Evolutionary conservation across 306 rosid species (phyloP).

Genomic region (Gastrolobium villosum): DNA sequence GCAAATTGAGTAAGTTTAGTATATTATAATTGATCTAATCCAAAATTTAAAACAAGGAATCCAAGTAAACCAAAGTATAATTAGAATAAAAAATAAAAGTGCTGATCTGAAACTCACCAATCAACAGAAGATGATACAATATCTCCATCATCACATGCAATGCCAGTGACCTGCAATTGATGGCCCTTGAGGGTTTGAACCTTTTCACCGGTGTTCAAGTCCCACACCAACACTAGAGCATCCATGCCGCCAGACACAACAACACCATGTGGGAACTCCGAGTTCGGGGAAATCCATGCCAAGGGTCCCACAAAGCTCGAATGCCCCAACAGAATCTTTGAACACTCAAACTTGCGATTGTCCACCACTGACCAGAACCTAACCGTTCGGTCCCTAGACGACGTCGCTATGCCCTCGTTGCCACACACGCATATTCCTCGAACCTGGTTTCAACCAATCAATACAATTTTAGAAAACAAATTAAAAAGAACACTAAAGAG

Average conservation of each 20-base stretch:
- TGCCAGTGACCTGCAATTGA: conserved; percentile 78
- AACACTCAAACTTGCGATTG: conserved; percentile 54
- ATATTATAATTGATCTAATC: neutral
- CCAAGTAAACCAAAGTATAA: neutral
- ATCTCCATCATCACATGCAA: conserved; percentile 76
- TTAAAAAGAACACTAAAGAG: neutral
- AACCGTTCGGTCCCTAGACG: conserved; percentile 86
- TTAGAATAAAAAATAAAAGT: neutral
- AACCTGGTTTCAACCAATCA: conserved; percentile 57
- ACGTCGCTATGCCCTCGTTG: conserved; percentile 78
- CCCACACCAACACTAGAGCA: conserved; percentile 86
- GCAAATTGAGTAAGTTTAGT: neutral
- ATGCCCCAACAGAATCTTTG: conserved; percentile 81
- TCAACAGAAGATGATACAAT: conserved; percentile 85
- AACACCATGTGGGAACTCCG: conserved; percentile 71
- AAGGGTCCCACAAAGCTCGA: conserved; percentile 93
- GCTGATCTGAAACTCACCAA: conserved; percentile 56
- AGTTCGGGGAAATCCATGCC: conserved; percentile 80
- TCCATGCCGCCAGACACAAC: conserved; percentile 96
- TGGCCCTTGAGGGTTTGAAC: conserved; percentile 82
- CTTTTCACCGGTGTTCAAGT: conserved; percentile 80
- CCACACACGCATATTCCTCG: conserved; percentile 94
- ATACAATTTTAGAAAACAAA: conserved; percentile 19
- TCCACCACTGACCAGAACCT: conserved; percentile 84
- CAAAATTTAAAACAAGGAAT: conserved; percentile 22